A percentile compares a stretch with the other conserved stretches of the same genome.
phyloP scores from a whole-genome alignment of 331 rosid species.

The Saraca asoca region DNA sequence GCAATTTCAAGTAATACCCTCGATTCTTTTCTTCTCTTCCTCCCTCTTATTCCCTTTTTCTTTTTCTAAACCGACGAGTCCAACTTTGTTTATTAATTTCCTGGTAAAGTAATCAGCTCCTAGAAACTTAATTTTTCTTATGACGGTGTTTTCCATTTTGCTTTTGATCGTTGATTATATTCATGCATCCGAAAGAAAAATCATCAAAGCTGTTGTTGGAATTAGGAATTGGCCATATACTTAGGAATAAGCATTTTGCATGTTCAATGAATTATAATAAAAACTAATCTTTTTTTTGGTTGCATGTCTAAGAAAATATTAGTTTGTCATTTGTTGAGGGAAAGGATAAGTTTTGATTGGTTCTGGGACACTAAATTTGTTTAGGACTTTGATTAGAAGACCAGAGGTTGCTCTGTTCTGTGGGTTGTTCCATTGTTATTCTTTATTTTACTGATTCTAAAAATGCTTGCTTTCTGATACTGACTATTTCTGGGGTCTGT shows the following conservation, averaged over 20 bases:
- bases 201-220: not conserved
- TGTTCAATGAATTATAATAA: conserved; percentile 14
- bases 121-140: not conserved
- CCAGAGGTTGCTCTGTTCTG: not conserved
- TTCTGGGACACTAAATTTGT: conserved; percentile 17
- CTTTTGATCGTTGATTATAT: conserved; percentile 10
- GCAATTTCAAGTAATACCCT: not conserved
- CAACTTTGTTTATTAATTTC: not conserved
- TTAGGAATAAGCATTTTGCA: conserved; percentile 10
- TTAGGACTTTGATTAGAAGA: conserved; percentile 13
- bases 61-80: not conserved
- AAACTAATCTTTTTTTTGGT: conserved; percentile 18
- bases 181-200: conserved; percentile 15
- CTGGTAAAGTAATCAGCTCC: conserved; percentile 2
- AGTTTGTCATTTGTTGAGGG: conserved; percentile 10
- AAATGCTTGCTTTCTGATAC: not conserved
- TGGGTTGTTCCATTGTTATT: not conserved
- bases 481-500: conserved; percentile 21
- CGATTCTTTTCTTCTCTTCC: conserved; percentile 5
- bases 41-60: not conserved
- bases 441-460: not conserved
- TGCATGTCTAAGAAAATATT: conserved; percentile 16
- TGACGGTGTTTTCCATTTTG: not conserved
- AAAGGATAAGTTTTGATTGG: conserved; percentile 22
- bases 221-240: conserved; percentile 18